These are phyloP conservation scores for Blastocystis sp. DNA, from an alignment of 352 stramenopile genomes.

Conservation along the genomic window DNA sequence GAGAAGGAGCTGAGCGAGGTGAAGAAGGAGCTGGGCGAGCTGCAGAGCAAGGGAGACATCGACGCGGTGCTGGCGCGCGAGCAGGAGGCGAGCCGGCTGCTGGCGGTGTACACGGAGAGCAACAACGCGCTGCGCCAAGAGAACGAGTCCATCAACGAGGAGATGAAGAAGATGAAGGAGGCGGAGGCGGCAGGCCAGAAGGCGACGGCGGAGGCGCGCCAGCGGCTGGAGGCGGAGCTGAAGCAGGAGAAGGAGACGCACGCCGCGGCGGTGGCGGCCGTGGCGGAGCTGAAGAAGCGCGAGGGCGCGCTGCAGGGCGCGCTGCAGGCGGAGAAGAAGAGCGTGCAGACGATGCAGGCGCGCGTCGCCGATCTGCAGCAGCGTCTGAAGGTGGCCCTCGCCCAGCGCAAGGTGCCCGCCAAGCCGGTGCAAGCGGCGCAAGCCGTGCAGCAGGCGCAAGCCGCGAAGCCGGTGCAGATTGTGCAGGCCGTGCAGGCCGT, in stretches of 20 bases:
- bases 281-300: neutral
- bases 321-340: neutral
- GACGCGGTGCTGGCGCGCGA: constrained; percentile 16
- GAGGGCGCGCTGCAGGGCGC: neutral
- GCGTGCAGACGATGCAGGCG: neutral
- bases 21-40: neutral
- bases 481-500: neutral
- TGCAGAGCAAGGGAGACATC: constrained; percentile 1
- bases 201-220: neutral
- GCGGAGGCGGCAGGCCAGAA: neutral
- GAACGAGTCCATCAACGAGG: neutral
- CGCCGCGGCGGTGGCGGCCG: neutral
- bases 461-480: neutral
- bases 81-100: constrained; percentile 2
- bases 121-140: constrained; percentile 28
- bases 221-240: neutral
- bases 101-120: constrained; percentile 53
- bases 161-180: neutral
- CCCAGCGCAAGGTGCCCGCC: neutral
- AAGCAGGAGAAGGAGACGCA: constrained; percentile 9
- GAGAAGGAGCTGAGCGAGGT: neutral
- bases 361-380: neutral
- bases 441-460: constrained; percentile 2
- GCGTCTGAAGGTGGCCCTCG: neutral
- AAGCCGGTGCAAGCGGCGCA: neutral